Conservation (phyloP, 2,329 filamentous ascomycete genomes). For the Lecanicillium sp. region DNA sequence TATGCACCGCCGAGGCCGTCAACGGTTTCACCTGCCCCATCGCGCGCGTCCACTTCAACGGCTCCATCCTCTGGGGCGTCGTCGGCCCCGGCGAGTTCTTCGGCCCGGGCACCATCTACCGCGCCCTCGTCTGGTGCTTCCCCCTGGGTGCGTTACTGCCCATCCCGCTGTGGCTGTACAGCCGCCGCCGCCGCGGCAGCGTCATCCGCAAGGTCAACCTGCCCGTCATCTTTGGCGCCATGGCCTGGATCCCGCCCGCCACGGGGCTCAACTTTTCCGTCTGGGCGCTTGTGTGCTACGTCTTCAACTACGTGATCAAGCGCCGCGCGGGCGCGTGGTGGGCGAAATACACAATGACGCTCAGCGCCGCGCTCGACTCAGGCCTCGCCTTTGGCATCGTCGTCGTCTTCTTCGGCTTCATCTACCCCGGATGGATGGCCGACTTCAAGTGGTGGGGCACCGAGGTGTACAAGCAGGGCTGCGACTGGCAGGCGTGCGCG, state of each 20-base stretch:
- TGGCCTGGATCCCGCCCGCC: constrained; percentile 83
- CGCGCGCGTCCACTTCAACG: constrained; percentile 84
- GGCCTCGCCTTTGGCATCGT: constrained; percentile 78
- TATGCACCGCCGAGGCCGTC: constrained; percentile 74
- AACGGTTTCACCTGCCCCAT: constrained; percentile 86
- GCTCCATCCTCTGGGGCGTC: constrained; percentile 83
- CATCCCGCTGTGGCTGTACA: constrained; percentile 67
- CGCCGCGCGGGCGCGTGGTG: constrained; percentile 70
- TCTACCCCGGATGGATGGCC: constrained; percentile 72
- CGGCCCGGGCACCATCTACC: constrained; percentile 67
- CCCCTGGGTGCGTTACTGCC: constrained; percentile 69
- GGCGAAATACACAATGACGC: constrained; percentile 87
- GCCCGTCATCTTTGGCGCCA: constrained; percentile 74
- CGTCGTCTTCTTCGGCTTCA: constrained; percentile 77
- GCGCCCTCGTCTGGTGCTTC: constrained; percentile 75
- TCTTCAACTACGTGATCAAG: constrained; percentile 75
- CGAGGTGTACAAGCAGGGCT: constrained; percentile 76
- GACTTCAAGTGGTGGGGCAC: constrained; percentile 85
- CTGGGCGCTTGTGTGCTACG: constrained; percentile 77
- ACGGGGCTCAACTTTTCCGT: constrained; percentile 83
- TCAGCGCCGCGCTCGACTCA: constrained; percentile 76
- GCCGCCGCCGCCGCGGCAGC: constrained; percentile 51
- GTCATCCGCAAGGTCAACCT: constrained; percentile 73
- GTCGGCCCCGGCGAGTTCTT: constrained; percentile 81
- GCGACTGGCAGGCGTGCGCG: constrained; percentile 76